Percentiles rank a stretch among this genome's conserved stretches.
Conservation (phyloP, 345 rosid genomes). For the Moringa oleifera region DNA sequence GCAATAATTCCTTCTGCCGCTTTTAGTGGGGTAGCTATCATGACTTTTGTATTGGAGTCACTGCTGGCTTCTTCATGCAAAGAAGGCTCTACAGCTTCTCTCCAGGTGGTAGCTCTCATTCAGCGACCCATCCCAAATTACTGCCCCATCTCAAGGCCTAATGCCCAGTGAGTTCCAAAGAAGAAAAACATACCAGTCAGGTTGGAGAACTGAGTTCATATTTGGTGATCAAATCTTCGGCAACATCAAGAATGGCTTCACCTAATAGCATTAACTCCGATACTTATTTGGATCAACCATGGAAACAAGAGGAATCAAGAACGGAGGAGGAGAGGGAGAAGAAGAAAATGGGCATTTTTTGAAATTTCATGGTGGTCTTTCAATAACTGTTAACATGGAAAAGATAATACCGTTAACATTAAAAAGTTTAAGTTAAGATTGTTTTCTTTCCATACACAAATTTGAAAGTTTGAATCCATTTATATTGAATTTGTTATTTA, state of each 20-base stretch:
- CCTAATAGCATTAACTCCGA: too few relatives aligned
- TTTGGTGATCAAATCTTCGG: conserved; percentile 39
- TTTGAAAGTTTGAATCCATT: too few relatives aligned
- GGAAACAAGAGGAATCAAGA: too few relatives aligned
- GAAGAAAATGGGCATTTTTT: too few relatives aligned
- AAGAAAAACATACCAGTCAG: conserved; percentile 28
- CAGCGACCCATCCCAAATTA: conserved; percentile 24
- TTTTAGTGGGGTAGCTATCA: conserved; percentile 81
- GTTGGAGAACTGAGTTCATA: conserved; percentile 32
- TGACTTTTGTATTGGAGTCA: conserved; percentile 67
- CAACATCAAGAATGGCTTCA: conserved; percentile 30
- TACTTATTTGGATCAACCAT: too few relatives aligned
- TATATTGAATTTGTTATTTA: too few relatives aligned
- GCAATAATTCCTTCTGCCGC: conserved; percentile 90
- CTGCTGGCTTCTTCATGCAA: conserved; percentile 51
- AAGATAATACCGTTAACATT: too few relatives aligned
- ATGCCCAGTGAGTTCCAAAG: conserved; percentile 21
- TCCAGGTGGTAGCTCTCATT: conserved; percentile 33
- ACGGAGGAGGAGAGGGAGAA: too few relatives aligned
- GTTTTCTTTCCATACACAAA: too few relatives aligned
- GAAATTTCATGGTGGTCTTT: too few relatives aligned
- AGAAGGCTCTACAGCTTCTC: conserved; percentile 41
- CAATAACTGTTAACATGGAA: too few relatives aligned
- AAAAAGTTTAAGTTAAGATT: too few relatives aligned
- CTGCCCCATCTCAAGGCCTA: conserved; percentile 21